phyloP scores from a whole-genome alignment of 2,329 filamentous ascomycete genomes.

The Colletotrichum lini region DNA sequence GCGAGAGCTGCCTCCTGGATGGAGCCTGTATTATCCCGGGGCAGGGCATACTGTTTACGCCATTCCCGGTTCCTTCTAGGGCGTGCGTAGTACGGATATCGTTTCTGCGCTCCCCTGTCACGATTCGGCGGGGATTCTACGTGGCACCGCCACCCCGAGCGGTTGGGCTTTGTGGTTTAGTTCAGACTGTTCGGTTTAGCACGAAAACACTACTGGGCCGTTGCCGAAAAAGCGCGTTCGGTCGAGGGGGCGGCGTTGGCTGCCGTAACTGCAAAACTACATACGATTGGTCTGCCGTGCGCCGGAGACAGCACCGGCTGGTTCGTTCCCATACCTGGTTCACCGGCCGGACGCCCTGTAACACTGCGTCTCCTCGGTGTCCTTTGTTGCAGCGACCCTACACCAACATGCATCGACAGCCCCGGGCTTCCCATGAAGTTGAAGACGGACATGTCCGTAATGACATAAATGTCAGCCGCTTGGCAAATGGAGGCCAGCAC shows the following conservation, averaged over 20 bases:
- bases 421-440: background rate
- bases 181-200: background rate
- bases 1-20: conserved; percentile 3
- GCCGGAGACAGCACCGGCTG: background rate
- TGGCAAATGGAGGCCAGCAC: conserved; percentile 32
- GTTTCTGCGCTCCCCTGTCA: background rate
- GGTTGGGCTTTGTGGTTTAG: background rate
- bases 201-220: too few relatives aligned
- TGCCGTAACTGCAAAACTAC: background rate
- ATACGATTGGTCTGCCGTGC: background rate
- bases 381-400: conserved; percentile 2
- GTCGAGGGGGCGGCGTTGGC: background rate
- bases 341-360: background rate
- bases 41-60: conserved; percentile 23
- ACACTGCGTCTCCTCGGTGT: conserved; percentile 20
- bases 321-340: background rate
- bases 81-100: background rate
- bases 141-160: background rate
- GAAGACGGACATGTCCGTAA: conserved; percentile 23
- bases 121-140: conserved; percentile 3
- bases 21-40: background rate
- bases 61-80: conserved; percentile 3
- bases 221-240: background rate
- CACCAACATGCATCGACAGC: conserved; percentile 26
- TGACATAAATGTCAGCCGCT: conserved; percentile 21